Conservation (phyloP, 23 red algal species). For the Pyropia yezoensis region DNA sequence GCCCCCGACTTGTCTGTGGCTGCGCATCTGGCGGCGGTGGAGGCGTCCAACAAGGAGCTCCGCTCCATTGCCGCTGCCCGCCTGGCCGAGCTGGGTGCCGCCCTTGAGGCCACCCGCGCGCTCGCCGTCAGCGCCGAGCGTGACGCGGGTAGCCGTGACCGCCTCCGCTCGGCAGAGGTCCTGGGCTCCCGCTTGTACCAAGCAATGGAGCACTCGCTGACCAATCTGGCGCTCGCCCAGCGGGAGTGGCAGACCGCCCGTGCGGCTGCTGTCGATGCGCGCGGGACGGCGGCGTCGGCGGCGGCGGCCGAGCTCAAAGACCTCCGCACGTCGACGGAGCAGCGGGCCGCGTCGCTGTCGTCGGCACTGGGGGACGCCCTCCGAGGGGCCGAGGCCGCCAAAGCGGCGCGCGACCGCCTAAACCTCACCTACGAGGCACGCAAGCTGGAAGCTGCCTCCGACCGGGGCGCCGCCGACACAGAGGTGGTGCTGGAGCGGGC, state of each 20-base stretch:
- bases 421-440: conserved; percentile 73
- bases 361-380: conserved; percentile 35
- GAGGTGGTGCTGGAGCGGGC: too few species aligned
- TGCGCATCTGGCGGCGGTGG: too few species aligned
- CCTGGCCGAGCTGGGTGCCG: too few species aligned
- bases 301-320: conserved; percentile 19
- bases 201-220: conserved; percentile 54
- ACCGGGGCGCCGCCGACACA: too few species aligned
- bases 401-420: conserved; percentile 45
- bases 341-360: conserved; percentile 25
- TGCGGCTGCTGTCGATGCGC: conserved; percentile 22
- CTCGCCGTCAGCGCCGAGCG: too few species aligned
- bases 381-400: conserved; percentile 48
- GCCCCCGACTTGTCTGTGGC: too few species aligned
- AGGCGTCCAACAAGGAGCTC: too few species aligned
- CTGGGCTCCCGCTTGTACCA: conserved; percentile 42
- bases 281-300: conserved; percentile 23
- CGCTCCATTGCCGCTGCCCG: too few species aligned
- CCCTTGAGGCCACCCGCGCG: too few species aligned
- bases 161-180: background rate
- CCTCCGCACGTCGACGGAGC: conserved; percentile 17
- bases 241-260: conserved; percentile 24
- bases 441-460: conserved; percentile 38
- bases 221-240: conserved; percentile 47
- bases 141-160: too few species aligned